These are phyloP conservation scores for Diaporthe longicolla DNA, from an alignment of 2,329 filamentous ascomycete genomes.

Conservation along the genomic window DNA sequence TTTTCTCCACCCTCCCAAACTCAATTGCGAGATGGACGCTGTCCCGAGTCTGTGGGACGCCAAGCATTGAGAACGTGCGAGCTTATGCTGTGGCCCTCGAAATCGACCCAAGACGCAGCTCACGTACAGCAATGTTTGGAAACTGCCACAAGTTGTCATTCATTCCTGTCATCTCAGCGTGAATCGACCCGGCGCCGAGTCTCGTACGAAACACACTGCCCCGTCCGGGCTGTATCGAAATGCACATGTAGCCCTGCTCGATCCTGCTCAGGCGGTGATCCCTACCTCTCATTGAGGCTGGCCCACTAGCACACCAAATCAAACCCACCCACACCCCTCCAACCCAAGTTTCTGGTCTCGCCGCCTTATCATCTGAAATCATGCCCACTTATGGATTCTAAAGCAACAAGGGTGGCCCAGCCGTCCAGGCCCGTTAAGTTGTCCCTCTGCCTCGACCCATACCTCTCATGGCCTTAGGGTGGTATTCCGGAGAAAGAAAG, in stretches of 20 bases:
- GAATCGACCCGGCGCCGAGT: constrained; percentile 23
- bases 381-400: constrained; percentile 6
- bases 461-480: background rate
- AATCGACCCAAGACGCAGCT: constrained; percentile 18
- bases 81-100: constrained; percentile 21
- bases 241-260: constrained; percentile 11
- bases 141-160: background rate
- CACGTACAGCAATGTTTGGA: constrained; percentile 15
- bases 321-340: background rate
- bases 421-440: background rate
- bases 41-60: constrained; percentile 33
- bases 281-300: constrained; percentile 8
- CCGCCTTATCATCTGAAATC: constrained; percentile 18
- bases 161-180: background rate
- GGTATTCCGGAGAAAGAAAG: background rate
- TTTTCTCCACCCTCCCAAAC: constrained; percentile 6
- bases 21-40: constrained; percentile 24
- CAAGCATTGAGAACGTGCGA: constrained; percentile 31
- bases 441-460: background rate
- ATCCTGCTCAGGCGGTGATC: constrained; percentile 13
- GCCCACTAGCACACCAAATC: background rate
- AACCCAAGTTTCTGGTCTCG: background rate
- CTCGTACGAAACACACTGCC: constrained; percentile 21
- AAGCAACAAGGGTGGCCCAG: constrained; percentile 24
- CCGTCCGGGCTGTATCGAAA: background rate